Conservation (phyloP, 345 rosid species). For the Citrus sp. region DNA sequence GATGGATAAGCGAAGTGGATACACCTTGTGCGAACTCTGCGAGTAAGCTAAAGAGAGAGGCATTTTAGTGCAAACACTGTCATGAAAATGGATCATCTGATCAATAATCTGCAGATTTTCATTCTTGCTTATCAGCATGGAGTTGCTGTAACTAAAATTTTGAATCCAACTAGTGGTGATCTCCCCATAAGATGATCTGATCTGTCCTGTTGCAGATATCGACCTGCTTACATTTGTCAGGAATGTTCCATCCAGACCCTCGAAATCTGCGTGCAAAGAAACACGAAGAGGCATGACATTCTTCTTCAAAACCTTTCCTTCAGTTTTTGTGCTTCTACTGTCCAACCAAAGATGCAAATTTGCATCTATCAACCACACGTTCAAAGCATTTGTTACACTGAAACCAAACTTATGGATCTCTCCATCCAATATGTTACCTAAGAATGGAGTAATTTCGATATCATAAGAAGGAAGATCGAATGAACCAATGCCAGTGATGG, state of each 20-base stretch:
- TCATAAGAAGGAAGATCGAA: conserved; percentile 83
- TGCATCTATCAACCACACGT: conserved; percentile 83
- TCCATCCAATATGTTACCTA: conserved; percentile 69
- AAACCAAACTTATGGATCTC: conserved; percentile 56
- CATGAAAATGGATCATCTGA: conserved; percentile 54
- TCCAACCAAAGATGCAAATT: conserved; percentile 94
- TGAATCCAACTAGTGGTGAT: conserved; percentile 50
- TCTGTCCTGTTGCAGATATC: conserved; percentile 57
- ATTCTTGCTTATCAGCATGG: conserved; percentile 49
- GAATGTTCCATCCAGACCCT: conserved; percentile 61
- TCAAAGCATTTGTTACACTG: conserved; percentile 73
- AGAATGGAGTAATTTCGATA: conserved; percentile 63
- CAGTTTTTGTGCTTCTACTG: conserved; percentile 36
- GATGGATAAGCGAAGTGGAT: conserved; percentile 38
- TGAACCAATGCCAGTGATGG: conserved; percentile 70
- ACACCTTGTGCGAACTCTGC: conserved; percentile 41
- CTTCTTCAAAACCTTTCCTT: conserved; percentile 53
- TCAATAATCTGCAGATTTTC: conserved; percentile 59
- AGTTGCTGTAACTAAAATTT: conserved; percentile 46
- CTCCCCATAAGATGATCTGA: conserved; percentile 59
- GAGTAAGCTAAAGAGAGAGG: conserved; percentile 19
- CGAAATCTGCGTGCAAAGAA: conserved; percentile 37
- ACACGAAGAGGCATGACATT: conserved; percentile 34
- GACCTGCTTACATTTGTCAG: conserved; percentile 46
- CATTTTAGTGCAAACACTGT: conserved; percentile 35